Conservation (phyloP, 192 early-diverging fungal genomes). For the Phycomyces blakesleeanus region DNA sequence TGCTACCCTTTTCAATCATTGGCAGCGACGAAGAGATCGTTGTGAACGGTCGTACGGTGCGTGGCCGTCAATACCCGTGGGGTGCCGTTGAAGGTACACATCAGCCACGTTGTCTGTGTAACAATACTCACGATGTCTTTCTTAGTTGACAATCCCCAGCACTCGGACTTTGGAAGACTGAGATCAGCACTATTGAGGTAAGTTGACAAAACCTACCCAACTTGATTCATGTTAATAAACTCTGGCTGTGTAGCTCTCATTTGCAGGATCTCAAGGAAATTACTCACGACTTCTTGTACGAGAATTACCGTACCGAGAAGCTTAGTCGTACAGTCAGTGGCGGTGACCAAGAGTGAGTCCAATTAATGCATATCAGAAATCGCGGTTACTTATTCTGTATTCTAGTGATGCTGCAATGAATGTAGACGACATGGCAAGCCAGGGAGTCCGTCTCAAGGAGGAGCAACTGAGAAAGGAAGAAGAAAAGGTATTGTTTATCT, state of each 20-base stretch:
- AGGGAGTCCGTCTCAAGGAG: conserved; percentile 46
- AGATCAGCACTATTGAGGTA: conserved; percentile 85
- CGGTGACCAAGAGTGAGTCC: conserved; percentile 38
- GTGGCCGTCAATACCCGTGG: conserved; percentile 94
- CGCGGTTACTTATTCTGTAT: neutral
- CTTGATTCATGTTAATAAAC: neutral
- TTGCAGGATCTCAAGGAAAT: conserved; percentile 96
- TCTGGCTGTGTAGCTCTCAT: conserved; percentile 68
- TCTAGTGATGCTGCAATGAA: conserved; percentile 33
- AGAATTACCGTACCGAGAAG: conserved; percentile 92
- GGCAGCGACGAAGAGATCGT: conserved; percentile 89
- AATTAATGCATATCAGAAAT: no score
- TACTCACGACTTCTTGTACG: conserved; percentile 93
- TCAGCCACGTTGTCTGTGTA: neutral
- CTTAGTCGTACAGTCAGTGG: conserved; percentile 56
- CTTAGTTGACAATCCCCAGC: conserved; percentile 90
- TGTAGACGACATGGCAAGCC: conserved; percentile 40
- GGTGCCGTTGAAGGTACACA: conserved; percentile 78
- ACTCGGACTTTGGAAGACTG: conserved; percentile 95
- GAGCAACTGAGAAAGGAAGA: conserved; percentile 54
- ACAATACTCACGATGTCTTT: neutral
- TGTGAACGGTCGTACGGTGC: conserved; percentile 83
- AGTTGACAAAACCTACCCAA: neutral
- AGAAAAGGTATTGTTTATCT: conserved; percentile 32
- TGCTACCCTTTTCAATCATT: conserved; percentile 94